Evolutionary conservation across 768 basidiomycete species (phyloP).

Genomic region (Suillus ampliporus): DNA sequence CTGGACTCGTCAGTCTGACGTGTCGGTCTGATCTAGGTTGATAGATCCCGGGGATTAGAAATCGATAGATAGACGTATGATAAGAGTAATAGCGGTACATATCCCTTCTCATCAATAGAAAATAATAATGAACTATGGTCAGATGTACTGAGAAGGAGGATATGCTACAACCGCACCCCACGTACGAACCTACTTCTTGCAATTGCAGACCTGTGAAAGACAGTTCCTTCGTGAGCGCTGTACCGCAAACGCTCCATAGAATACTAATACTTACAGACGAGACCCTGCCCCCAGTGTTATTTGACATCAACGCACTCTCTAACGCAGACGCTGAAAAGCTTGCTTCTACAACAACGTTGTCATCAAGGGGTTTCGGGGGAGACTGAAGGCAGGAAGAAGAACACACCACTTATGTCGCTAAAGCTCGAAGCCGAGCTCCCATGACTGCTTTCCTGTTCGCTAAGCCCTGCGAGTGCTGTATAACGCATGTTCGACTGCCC

Average conservation of each 20-base stretch:
- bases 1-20: constrained; percentile 2
- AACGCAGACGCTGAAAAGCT: constrained; percentile 81
- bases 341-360: constrained; percentile 50
- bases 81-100: not conserved
- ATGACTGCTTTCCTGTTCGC: constrained; percentile 65
- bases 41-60: not conserved
- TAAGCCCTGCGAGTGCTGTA: constrained; percentile 48
- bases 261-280: constrained; percentile 71
- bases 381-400: not conserved
- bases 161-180: constrained; percentile 32
- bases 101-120: constrained; percentile 8
- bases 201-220: constrained; percentile 38
- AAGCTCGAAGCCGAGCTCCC: constrained; percentile 83
- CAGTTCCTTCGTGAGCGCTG: not conserved
- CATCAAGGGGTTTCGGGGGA: constrained; percentile 1
- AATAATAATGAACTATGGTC: constrained; percentile 4
- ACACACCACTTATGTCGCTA: constrained; percentile 83
- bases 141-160: not conserved
- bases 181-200: constrained; percentile 39
- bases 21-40: not conserved
- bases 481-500: constrained; percentile 55
- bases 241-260: constrained; percentile 3
- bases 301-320: constrained; percentile 81
- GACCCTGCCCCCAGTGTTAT: constrained; percentile 71
- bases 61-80: not conserved